phyloP scores from a whole-genome alignment of 306 rosid genomes.

The Rubus parviflorus region DNA sequence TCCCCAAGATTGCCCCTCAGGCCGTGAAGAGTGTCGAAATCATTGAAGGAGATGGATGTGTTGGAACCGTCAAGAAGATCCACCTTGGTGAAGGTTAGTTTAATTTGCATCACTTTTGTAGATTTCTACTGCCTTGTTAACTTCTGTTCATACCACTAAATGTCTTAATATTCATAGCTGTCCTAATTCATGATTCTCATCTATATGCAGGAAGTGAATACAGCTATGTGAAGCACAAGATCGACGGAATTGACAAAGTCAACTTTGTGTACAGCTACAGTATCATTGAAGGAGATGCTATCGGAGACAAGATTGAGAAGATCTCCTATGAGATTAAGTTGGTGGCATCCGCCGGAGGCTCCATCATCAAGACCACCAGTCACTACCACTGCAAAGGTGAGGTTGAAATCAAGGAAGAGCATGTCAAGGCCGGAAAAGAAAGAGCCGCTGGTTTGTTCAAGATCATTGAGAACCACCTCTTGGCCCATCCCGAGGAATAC shows the following conservation, averaged over 20 bases:
- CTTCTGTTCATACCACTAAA: no score
- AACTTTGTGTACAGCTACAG: constrained; percentile 36
- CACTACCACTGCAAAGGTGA: constrained; percentile 38
- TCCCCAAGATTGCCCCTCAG: no score
- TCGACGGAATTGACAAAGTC: constrained; percentile 39
- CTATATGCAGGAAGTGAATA: constrained; percentile 29
- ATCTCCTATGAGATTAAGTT: constrained; percentile 37
- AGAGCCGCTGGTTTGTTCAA: constrained; percentile 30
- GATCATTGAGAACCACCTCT: constrained; percentile 35
- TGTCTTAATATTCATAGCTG: no score
- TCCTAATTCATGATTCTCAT: no score
- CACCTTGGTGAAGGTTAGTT: constrained; percentile 36
- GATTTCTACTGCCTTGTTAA: no score
- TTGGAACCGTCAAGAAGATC: constrained; percentile 52
- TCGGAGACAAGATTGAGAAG: constrained; percentile 38
- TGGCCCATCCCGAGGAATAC: constrained; percentile 37
- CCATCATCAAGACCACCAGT: constrained; percentile 32
- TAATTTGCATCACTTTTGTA: no score
- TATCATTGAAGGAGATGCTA: constrained; percentile 39
- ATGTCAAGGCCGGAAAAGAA: constrained; percentile 29
- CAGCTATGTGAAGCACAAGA: constrained; percentile 26
- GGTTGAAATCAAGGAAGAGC: constrained; percentile 23
- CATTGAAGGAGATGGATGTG: no score
- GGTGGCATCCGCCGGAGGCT: constrained; percentile 32
- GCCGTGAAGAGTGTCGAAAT: no score